Evolutionary conservation across 129 eudicot genomes (phyloP), one percentile per base, ranked within the genome.

Genomic region (Daucus carota): DNA sequence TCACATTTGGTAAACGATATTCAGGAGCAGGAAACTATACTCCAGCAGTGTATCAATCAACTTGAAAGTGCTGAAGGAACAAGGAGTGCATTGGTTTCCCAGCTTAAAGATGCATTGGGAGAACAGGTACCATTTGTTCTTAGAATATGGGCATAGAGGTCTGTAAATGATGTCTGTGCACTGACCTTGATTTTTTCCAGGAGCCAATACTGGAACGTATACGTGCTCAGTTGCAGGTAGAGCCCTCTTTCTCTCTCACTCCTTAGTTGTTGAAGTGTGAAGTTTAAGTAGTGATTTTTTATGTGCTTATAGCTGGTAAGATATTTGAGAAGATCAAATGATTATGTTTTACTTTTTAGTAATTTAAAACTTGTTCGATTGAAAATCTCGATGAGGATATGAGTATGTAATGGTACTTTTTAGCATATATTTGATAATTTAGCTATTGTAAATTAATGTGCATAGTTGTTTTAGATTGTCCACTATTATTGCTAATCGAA

Each of bases 71-170:
- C 85, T 78, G 96, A 87, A 82, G 85, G 80, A 80, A 72, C 80
- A 24, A 84, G 98, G 80, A 76, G 32, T 34, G 83, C 86, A 24
- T 81, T 94, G 85, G 76, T 89, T 81, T 91, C 89, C 31, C 93
- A 86, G 80, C 97, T 94, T 73, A 84, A 84, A 83, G 90, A 80
- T 76, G 97, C 97, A 32, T 86, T 94, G 76, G 88, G 73, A 72
- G 98, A 91, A 80, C 96, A 94, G 77, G 98, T 94, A 90, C 65
- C 76, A 32, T 77, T 75, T 17, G 1, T 24, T 24, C 40, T 36
- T 67, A 8, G 9, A 67, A 15, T 31, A 62, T 65, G 66, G 42
- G 10, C 26, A 72, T 62, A 68, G 38, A 33, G 38, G 63, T 28
- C 33, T 18, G 22, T 73, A n/a, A 62, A 32, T 70, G 31, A 42